Base-by-base conservation (phyloP, 306 rosid genomes). In the Vachellia collinsii region DNA sequence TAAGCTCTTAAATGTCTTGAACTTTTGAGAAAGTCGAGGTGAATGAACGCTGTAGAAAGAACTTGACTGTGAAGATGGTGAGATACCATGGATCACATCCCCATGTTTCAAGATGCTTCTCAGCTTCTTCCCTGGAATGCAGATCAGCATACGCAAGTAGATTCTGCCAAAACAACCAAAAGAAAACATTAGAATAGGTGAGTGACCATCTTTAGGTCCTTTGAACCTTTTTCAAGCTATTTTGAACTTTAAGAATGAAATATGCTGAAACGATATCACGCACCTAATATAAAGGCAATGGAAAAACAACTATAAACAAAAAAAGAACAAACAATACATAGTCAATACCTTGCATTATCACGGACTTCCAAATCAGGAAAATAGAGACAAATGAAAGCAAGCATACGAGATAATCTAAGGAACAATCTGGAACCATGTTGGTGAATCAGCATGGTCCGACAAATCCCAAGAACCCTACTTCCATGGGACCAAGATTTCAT, bases 281-380 rank as follows among this genome's bases (percentile, higher is more conserved):
- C 8, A 1, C 13, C 2, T 11, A 68, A 66, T 64, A 37, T 20
- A 79, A 53, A 59, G 64, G 43, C 65, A 22, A 79, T 63, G 61
- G 61, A 59, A 37, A 70, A 80, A 43, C 63, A 54, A 74, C 47
- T 19, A 69, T 71, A 62, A 42, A 38, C 9, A 68, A 23, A 75
- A 29, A 22, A 69, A 59, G 46, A 70, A 20, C 70, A 64, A 43
- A 65, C 22, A 56, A 73, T 62, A 46, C 68, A 58, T 51, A 41
- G 50, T 53, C 58, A 54, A 76, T 90, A 95, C 99, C 98, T 95
- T 75, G 99, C 92, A 90, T 87, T 93, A 80, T 95, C 99, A 44
- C 99, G 98, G 78, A 90, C 92, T 88, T 95, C 99, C 89, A 95
- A 73, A 87, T 95, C 99, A 79, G 98, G 99, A 85, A 88, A 95